Evolutionary conservation across 2,329 filamentous ascomycete genomes (phyloP).

Genomic region (Claviceps sp.): DNA sequence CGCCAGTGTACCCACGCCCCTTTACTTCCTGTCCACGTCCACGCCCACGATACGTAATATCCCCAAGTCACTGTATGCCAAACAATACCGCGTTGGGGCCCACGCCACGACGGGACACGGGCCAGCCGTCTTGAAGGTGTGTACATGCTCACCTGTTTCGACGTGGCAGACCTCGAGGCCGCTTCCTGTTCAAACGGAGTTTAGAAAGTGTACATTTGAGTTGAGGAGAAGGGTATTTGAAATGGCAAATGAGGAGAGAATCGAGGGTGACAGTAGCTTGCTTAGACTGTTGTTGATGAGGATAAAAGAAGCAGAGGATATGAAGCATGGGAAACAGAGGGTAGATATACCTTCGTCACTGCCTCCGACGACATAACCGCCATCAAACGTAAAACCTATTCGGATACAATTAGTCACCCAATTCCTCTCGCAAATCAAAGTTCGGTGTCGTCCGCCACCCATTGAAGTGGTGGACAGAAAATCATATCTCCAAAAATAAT

Average conservation of each 20-base stretch:
- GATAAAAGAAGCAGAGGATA: background rate
- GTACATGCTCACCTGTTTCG: conserved; percentile 59
- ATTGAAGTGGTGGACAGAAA: background rate
- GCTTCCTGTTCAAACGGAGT: conserved; percentile 24
- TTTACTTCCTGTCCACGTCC: conserved; percentile 30
- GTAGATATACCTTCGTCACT: conserved; percentile 49
- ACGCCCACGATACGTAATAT: conserved; percentile 55
- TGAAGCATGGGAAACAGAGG: background rate
- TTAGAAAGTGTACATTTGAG: no score
- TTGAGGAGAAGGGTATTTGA: no score
- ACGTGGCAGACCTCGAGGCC: conserved; percentile 58
- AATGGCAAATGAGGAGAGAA: no score
- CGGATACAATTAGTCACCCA: background rate
- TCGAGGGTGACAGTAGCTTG: no score
- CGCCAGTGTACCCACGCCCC: background rate
- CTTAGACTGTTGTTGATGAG: background rate
- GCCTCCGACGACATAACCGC: conserved; percentile 59
- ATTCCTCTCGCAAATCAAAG: no score
- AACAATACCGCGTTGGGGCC: conserved; percentile 60
- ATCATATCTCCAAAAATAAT: background rate
- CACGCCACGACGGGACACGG: conserved; percentile 56
- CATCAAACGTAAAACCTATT: conserved; percentile 63
- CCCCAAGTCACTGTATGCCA: conserved; percentile 61
- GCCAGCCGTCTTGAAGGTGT: conserved; percentile 55
- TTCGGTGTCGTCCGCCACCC: no score